These are phyloP conservation scores for Chrysosporium keratinophilum DNA, from an alignment of 2,329 filamentous ascomycete genomes.

Conservation along the genomic window DNA sequence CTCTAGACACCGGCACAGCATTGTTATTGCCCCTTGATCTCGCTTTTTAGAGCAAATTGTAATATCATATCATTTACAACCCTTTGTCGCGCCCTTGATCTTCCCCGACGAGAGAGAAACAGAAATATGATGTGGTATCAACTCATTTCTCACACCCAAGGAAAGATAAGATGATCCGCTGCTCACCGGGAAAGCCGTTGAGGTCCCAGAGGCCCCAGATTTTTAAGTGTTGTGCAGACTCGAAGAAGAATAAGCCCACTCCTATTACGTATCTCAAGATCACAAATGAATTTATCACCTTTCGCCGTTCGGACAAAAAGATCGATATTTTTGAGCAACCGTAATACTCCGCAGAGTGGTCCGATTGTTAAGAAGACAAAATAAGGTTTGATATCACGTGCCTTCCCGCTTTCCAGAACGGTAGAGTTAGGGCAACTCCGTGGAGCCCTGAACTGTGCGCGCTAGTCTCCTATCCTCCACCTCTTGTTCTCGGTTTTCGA, in stretches of 20 bases:
- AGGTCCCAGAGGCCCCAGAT: too few relatives aligned
- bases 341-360: too few relatives aligned
- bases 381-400: neutral
- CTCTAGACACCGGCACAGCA: slow-evolving; percentile 5
- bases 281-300: too few relatives aligned
- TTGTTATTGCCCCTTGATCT: slow-evolving; percentile 12
- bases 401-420: neutral
- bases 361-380: too few relatives aligned
- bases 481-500: neutral
- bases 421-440: slow-evolving; percentile 1
- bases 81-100: neutral
- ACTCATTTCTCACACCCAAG: too few relatives aligned
- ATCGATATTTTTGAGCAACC: too few relatives aligned
- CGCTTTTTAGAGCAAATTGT: slow-evolving; percentile 9
- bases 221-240: too few relatives aligned
- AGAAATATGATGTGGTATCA: neutral
- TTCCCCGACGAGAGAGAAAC: neutral
- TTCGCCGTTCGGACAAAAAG: too few relatives aligned
- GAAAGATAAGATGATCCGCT: too few relatives aligned
- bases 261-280: too few relatives aligned
- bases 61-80: slow-evolving; percentile 21
- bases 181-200: too few relatives aligned
- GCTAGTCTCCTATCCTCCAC: neutral
- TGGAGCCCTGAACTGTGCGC: slow-evolving; percentile 7
- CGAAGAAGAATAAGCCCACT: too few relatives aligned